These are phyloP conservation scores for Xanthoparmelia taractica DNA, from an alignment of 495 filamentous ascomycete species.

Conservation along the genomic window DNA sequence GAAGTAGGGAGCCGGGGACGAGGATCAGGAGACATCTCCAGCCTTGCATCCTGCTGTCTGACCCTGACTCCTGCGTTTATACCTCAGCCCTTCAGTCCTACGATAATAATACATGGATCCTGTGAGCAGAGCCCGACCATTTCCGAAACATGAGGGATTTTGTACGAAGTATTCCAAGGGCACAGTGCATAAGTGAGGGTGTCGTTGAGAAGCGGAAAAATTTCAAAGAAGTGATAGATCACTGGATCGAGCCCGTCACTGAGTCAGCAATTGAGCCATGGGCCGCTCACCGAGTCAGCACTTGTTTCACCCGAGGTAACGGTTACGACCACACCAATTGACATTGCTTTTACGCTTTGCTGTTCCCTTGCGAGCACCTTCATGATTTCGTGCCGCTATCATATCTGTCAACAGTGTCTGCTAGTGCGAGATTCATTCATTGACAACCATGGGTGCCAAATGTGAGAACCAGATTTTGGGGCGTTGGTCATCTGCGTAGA, in stretches of 20 bases:
- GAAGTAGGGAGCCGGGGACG: no score
- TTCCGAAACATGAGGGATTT: neutral
- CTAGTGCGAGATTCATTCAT: neutral
- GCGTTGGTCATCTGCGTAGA: neutral
- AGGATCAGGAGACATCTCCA: neutral
- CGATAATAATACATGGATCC: neutral
- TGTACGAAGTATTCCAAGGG: neutral
- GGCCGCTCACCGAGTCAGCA: neutral
- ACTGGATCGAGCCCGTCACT: no score
- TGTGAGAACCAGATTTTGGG: neutral
- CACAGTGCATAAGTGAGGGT: neutral
- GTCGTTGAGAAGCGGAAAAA: neutral
- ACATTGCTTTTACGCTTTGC: neutral
- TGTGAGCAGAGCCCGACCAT: neutral
- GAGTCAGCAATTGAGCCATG: neutral
- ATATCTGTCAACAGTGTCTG: neutral
- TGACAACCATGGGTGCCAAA: neutral
- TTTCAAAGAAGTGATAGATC: no score
- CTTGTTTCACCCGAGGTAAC: neutral
- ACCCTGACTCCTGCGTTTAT: neutral
- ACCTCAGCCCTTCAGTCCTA: neutral
- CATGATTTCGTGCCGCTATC: no score
- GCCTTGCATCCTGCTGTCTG: neutral
- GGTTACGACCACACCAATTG: neutral
- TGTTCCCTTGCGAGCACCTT: neutral